Base-by-base conservation (phyloP, 768 basidiomycete genomes). In the Suillus lakei region DNA sequence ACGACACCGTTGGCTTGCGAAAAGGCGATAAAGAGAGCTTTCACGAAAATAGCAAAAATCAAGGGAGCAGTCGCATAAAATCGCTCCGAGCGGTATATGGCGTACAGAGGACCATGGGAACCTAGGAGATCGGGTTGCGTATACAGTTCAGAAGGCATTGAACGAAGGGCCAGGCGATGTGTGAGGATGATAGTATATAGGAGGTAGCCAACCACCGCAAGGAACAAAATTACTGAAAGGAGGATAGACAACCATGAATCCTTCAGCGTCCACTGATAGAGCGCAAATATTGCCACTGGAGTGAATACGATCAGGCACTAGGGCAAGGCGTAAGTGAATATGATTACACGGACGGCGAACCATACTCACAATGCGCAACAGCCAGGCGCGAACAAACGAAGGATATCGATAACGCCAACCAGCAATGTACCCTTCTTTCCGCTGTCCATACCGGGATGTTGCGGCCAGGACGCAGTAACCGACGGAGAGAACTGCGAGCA, bases 211-310 rank as follows among this genome's bases (percentile, higher is more conserved):
- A 84, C 53, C 38, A 92, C 76, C 54, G 76, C 78, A 54, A 92
- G 70, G 73, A 96, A 79, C 13, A 84, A 76, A 64, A 96, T 71
- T 65, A 91, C 90, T 3, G 95, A 92, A 46, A 98, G 82, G 41
- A 97, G 80, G 69, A 89, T 84, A 0, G 95, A 86, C 3, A 97
- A 82, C 90, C 93, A 95, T 0, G 95, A 96, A 77, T 98, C 95
- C 65, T 86, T 80, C 67, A 96, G 81, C 0, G 92, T 93, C 93
- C 96, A 98, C 76, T 98, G 96, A 76, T 91, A 95, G 72, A 98
- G 86, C 9, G 87, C 82, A 69, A 98, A 93, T 67, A 91, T 86
- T 67, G 88, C 77, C 65, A 95, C 79, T 10, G 96, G 96, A 59
- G 86, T 80, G 68, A 88, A 81, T 30, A 83, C 78, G 53, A 93